These are phyloP conservation scores for Lactifluus subvellereus DNA, from an alignment of 768 basidiomycete genomes.

Conservation along the genomic window DNA sequence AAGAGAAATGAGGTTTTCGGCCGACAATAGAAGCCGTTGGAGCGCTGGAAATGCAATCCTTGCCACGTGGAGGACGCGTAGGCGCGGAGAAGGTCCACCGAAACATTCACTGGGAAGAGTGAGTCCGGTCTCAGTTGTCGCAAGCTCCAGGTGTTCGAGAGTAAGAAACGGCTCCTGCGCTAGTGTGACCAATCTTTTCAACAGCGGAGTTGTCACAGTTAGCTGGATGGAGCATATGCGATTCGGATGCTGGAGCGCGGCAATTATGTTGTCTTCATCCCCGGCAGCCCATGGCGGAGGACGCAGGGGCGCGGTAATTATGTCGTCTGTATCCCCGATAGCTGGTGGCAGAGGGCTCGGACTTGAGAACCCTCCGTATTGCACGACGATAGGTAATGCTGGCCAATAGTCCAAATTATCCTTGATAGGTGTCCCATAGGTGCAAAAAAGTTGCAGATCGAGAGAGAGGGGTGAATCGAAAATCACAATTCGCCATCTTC, in stretches of 20 bases:
- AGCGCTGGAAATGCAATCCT: neutral
- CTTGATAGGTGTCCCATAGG: neutral
- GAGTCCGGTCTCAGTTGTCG: neutral
- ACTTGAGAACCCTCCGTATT: too few relatives aligned
- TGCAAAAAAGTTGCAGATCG: neutral
- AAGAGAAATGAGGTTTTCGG: neutral
- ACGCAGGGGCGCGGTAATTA: too few relatives aligned
- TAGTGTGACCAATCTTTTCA: neutral
- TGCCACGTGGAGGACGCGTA: neutral
- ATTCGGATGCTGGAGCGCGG: neutral
- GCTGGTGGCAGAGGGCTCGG: neutral
- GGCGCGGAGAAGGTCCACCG: neutral
- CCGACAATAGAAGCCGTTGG: neutral
- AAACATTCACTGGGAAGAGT: neutral
- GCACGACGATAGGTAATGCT: too few relatives aligned
- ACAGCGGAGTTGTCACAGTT: neutral
- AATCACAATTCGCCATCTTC: neutral
- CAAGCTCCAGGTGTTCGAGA: constrained; percentile 1
- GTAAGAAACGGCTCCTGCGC: neutral
- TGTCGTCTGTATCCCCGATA: too few relatives aligned
- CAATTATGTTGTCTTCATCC: neutral
- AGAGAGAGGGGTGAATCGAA: neutral
- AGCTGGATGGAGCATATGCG: neutral
- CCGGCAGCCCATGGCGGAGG: too few relatives aligned
- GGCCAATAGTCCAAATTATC: neutral